Conservation (phyloP, 2,329 filamentous ascomycete genomes). For the Colletotrichum brevisporum region DNA sequence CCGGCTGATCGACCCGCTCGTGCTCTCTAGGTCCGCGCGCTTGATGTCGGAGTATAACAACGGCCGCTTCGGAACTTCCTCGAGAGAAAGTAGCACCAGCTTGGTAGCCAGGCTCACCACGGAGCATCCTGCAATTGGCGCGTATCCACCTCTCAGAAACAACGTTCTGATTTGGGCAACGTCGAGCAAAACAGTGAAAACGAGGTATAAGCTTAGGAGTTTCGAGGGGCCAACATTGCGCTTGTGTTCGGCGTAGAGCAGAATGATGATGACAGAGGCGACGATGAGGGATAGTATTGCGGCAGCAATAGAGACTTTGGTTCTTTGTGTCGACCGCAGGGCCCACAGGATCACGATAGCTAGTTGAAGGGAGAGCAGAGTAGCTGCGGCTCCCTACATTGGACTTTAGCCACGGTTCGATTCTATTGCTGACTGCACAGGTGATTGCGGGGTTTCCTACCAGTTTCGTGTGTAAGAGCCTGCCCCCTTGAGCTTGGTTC, state of each 20-base stretch:
- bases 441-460: neutral
- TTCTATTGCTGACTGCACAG: too few relatives aligned
- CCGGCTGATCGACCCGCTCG: conserved; percentile 62
- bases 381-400: conserved; percentile 21
- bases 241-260: conserved; percentile 54
- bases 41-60: neutral
- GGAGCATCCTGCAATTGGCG: conserved; percentile 45
- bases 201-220: conserved; percentile 49
- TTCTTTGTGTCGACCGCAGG: conserved; percentile 40
- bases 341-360: conserved; percentile 47
- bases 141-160: conserved; percentile 47
- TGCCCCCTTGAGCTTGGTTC: neutral
- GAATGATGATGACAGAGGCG: conserved; percentile 44
- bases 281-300: conserved; percentile 46
- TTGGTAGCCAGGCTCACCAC: conserved; percentile 46
- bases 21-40: conserved; percentile 58
- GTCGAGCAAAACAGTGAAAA: conserved; percentile 51
- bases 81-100: conserved; percentile 46
- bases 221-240: conserved; percentile 49
- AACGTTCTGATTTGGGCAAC: conserved; percentile 49
- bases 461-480: conserved; percentile 42
- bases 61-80: conserved; percentile 51
- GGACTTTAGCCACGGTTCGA: conserved; percentile 27
- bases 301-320: conserved; percentile 47
- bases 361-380: conserved; percentile 43